phyloP scores from a whole-genome alignment of 345 rosid genomes.

The Aquilaria yunnanensis region DNA sequence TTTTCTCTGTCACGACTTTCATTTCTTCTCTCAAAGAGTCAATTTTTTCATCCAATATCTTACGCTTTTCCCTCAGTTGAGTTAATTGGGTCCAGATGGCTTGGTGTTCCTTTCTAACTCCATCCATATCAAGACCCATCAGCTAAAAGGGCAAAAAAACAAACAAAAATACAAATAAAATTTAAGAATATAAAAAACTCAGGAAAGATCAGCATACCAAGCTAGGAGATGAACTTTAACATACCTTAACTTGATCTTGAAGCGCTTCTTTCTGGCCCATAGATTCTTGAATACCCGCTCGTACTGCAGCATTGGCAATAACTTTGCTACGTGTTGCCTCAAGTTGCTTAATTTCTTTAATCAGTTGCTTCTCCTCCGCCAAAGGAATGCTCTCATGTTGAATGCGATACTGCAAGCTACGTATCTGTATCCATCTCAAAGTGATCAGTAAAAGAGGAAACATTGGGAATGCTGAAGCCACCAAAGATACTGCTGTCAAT shows the following conservation, averaged over 20 bases:
- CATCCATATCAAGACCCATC: conserved; percentile 83
- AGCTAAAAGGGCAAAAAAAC: conserved; percentile 37
- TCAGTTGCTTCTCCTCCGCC: conserved; percentile 88
- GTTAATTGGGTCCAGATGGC: conserved; percentile 52
- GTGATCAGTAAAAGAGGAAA: conserved; percentile 15
- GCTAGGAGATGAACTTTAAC: conserved; percentile 1
- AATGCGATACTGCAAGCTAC: conserved; percentile 68
- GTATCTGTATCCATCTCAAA: conserved; percentile 50
- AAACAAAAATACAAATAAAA: not conserved
- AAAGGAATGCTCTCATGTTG: conserved; percentile 92
- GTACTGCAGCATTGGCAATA: conserved; percentile 71
- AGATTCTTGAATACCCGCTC: conserved; percentile 81
- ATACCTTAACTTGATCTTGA: conserved; percentile 93
- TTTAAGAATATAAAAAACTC: not conserved
- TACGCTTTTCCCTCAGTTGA: conserved; percentile 47
- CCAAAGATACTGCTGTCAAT: not conserved
- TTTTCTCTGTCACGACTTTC: conserved; percentile 39
- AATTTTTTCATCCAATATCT: conserved; percentile 52
- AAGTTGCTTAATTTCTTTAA: conserved; percentile 83
- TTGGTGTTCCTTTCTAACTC: conserved; percentile 83
- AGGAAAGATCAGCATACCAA: not conserved
- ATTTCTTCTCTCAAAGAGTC: conserved; percentile 48
- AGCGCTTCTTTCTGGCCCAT: conserved; percentile 69
- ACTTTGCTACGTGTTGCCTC: conserved; percentile 94
- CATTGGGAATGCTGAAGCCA: not conserved